Evolutionary conservation across 106 monocot genomes (phyloP).

Genomic region (Platanthera guangdongensis): DNA sequence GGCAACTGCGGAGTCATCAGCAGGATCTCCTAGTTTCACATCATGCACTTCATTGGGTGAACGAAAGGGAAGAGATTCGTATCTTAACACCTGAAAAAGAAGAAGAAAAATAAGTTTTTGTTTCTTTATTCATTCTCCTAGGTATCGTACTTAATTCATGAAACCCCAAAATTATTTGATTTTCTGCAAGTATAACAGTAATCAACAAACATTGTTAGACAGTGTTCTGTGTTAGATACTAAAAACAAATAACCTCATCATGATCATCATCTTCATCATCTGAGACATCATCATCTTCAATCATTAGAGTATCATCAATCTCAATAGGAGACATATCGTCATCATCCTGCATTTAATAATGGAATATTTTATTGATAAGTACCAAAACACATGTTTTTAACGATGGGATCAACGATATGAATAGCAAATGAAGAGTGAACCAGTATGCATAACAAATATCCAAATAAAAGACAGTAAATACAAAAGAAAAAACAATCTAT

Average conservation of each 20-base stretch:
- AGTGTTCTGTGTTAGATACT: neutral
- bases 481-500: neutral
- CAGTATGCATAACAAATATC: neutral
- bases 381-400: neutral
- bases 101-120: neutral
- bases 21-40: slow-evolving; percentile 80
- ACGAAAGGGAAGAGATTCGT: slow-evolving; percentile 78
- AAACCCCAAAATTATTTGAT: neutral
- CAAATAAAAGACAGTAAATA: neutral
- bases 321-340: slow-evolving; percentile 78
- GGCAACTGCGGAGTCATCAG: slow-evolving; percentile 45
- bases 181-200: neutral
- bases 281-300: slow-evolving; percentile 85
- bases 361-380: neutral
- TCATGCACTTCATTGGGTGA: slow-evolving; percentile 80
- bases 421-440: neutral
- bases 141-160: neutral
- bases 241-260: slow-evolving; percentile 43
- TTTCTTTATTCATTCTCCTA: neutral
- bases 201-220: neutral
- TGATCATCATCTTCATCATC: slow-evolving; percentile 95
- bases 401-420: neutral
- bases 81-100: slow-evolving; percentile 51
- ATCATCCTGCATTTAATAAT: slow-evolving; percentile 50
- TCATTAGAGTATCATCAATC: slow-evolving; percentile 82